Conservation (phyloP, 306 rosid genomes). For the Citrullus mucosospermus region DNA sequence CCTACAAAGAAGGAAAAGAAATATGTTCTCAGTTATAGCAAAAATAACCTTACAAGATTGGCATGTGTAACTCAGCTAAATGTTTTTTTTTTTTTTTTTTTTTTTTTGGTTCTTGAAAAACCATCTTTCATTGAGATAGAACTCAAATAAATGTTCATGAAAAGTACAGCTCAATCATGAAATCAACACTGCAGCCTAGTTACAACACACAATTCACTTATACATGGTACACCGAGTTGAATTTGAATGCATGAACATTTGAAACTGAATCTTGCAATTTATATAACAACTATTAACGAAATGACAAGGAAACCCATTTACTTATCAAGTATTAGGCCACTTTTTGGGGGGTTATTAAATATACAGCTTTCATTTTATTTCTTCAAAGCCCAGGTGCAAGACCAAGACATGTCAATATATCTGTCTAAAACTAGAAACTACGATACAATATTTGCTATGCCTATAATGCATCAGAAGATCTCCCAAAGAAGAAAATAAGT, state of each 20-base stretch:
- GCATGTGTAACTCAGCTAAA: not conserved
- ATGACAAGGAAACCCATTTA: not conserved
- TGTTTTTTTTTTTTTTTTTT: not conserved
- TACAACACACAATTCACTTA: not conserved
- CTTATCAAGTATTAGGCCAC: not conserved
- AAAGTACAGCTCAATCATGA: not conserved
- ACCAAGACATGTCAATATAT: not conserved
- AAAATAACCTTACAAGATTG: not conserved
- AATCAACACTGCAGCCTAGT: not conserved
- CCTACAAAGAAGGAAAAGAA: slow-evolving; percentile 33
- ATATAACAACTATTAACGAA: not conserved
- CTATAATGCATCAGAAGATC: not conserved
- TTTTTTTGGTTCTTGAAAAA: no score
- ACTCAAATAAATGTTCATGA: not conserved
- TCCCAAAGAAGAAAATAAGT: not conserved
- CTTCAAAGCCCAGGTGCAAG: not conserved
- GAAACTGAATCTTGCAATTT: not conserved
- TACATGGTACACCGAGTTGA: not conserved
- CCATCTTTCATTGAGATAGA: not conserved
- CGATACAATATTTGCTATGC: not conserved
- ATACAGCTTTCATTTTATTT: not conserved
- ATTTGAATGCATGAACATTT: not conserved
- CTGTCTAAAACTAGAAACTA: not conserved
- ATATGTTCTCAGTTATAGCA: slow-evolving; percentile 1
- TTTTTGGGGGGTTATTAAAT: not conserved